Base-by-base conservation (phyloP, 1,139 yeast species). In the Debaryomycetaceae sp. region DNA sequence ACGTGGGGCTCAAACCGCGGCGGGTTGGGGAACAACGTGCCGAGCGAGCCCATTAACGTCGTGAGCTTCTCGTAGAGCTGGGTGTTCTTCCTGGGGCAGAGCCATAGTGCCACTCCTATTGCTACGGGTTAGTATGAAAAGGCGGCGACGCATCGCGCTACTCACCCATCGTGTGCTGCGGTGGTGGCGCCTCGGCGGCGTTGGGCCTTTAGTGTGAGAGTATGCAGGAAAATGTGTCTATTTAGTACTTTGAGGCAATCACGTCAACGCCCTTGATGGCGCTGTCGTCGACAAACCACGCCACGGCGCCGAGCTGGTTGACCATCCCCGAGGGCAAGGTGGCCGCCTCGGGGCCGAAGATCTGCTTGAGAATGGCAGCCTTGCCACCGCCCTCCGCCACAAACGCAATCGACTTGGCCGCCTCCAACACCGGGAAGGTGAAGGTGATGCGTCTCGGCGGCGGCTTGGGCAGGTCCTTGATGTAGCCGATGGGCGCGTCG, bases 351-450 rank as follows among this genome's bases (percentile, higher is more conserved):
- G 80, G 74, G 35, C 68, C 67, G 55, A 89, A 85, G 32, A 88
- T 79, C 41, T 81, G 71, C 48, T 74, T 73, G 55, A 89, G 64
- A 27, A 83, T 69, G 0, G 76, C 68, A n/a, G 86, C 84, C 58
- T 88, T 88, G 23, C 84, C 83, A 12, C 80, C 80, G 36, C 96
- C 96, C 53, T 85, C 91, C 12, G 95, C 95, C 29, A 86, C 91
- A 59, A 86, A 88, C 1, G 86, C 82, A 45, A 88, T 74, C 28
- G 72, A 53, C 13, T 60, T 51, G 13, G 83, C 80, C 18, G 55
- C 60, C 38, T 63, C 67, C 46, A 81, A 66, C 3, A 76, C 75
- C 4, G 83, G 83, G 56, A 78, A 73, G 5, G 88, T 80, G 47
- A 81, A 61, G 7, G 86, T 78, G 50, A 81, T 77, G 59, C 89